A percentile compares a stretch with the other conserved stretches of the same genome.
Evolutionary conservation across 805 yeast species (phyloP).

Genomic region (Yueomyces sinensis): DNA sequence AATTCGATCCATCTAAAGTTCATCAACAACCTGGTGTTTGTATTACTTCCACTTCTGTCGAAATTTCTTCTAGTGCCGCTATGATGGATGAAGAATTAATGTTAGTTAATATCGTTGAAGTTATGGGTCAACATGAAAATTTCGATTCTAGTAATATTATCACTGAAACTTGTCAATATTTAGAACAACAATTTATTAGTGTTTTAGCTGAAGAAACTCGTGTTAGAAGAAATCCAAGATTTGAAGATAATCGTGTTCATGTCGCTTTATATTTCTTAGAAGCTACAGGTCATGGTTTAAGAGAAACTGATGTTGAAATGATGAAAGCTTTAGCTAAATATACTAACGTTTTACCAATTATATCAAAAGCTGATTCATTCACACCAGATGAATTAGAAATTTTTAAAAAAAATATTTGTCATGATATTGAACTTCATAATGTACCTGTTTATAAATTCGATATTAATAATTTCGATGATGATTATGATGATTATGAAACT

Average conservation of each 20-base stretch:
- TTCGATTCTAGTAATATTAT: conserved; percentile 59
- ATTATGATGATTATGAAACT: conserved; percentile 36
- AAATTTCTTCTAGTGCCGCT: conserved; percentile 12
- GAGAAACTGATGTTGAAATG: conserved; percentile 58
- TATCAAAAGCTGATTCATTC: conserved; percentile 61
- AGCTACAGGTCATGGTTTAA: conserved; percentile 66
- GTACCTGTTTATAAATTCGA: conserved; percentile 66
- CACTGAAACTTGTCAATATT: conserved; percentile 47
- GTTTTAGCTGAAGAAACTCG: conserved; percentile 80
- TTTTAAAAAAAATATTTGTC: conserved; percentile 47
- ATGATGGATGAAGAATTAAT: conserved; percentile 22
- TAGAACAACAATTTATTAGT: conserved; percentile 66
- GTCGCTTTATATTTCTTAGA: conserved; percentile 59
- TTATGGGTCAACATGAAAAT: conserved; percentile 73
- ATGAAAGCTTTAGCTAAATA: conserved; percentile 61
- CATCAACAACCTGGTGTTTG: conserved; percentile 64
- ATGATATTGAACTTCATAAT: conserved; percentile 53
- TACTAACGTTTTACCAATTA: conserved; percentile 61
- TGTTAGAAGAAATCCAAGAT: conserved; percentile 73
- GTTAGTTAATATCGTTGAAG: conserved; percentile 53
- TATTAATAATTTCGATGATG: conserved; percentile 58
- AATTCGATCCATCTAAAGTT: conserved; percentile 49
- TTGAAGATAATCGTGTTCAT: conserved; percentile 67
- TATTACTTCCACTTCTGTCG: conserved; percentile 34
- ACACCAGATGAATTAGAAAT: conserved; percentile 42